Evolutionary conservation across 129 eudicot genomes (phyloP).

Genomic region (Chrysanthemum lavandulifolium): DNA sequence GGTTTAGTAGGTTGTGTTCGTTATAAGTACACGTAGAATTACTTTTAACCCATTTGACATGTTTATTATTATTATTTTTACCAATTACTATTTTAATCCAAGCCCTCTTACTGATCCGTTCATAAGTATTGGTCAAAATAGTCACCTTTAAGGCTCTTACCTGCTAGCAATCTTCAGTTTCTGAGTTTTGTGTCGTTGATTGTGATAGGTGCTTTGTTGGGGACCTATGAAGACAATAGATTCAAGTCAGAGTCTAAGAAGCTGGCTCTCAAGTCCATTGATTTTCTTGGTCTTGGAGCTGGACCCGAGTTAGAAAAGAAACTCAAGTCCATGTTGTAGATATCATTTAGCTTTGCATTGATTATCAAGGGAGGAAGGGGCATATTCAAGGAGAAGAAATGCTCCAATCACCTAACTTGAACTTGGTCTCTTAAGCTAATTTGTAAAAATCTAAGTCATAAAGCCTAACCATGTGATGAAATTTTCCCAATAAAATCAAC

Average conservation of each 20-base stretch:
- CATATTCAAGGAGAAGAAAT: too few species aligned
- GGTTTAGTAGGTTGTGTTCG: background rate
- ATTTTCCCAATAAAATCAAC: too few species aligned
- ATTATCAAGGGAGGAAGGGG: too few species aligned
- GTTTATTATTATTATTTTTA: background rate
- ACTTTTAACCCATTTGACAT: background rate
- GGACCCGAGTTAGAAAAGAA: slow-evolving; percentile 87
- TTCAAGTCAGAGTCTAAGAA: slow-evolving; percentile 92
- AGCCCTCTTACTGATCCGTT: background rate
- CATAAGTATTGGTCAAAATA: background rate
- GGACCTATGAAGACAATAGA: slow-evolving; percentile 82
- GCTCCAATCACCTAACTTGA: too few species aligned
- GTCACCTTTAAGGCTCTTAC: background rate
- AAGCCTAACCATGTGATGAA: too few species aligned
- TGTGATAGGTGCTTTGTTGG: slow-evolving; percentile 64
- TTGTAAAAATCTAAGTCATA: too few species aligned
- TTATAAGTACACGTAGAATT: background rate
- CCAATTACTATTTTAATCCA: background rate
- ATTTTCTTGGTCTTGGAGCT: slow-evolving; percentile 86
- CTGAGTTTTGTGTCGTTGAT: slow-evolving; percentile 12
- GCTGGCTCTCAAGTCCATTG: slow-evolving; percentile 67
- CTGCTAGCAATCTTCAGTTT: background rate
- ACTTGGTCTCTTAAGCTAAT: too few species aligned
- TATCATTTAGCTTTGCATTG: too few species aligned
- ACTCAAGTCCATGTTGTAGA: slow-evolving; percentile 42